Percentiles rank a stretch among this genome's conserved stretches.
Evolutionary conservation across 2,329 filamentous ascomycete species (phyloP).

Genomic region (Ambrosiella xylebori): DNA sequence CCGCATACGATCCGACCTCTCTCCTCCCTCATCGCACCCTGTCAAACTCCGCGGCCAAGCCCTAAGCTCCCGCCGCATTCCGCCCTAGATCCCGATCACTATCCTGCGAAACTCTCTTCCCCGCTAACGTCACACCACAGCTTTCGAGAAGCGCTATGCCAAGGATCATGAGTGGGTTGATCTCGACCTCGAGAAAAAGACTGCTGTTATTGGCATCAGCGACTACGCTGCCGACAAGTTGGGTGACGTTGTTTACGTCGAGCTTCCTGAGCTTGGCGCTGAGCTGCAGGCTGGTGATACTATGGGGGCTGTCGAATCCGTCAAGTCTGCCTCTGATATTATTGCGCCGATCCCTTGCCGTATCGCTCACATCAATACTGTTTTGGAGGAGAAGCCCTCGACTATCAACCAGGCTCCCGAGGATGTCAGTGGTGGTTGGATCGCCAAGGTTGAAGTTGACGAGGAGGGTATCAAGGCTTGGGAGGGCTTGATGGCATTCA

Average conservation of each 20-base stretch:
- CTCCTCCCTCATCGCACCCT: slow-evolving; percentile 1
- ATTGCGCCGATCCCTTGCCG: slow-evolving; percentile 69
- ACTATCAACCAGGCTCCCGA: slow-evolving; percentile 85
- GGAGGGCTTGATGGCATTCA: slow-evolving; percentile 58
- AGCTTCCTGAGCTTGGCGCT: slow-evolving; percentile 60
- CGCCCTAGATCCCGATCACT: not conserved
- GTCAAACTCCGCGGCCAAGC: not conserved
- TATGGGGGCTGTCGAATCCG: slow-evolving; percentile 89
- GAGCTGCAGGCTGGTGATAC: slow-evolving; percentile 61
- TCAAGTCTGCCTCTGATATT: slow-evolving; percentile 97
- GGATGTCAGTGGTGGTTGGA: slow-evolving; percentile 70
- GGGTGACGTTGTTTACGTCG: slow-evolving; percentile 93
- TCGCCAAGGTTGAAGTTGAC: slow-evolving; percentile 68
- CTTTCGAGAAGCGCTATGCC: slow-evolving; percentile 62
- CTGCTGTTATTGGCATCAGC: slow-evolving; percentile 70
- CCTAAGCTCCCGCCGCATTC: not conserved
- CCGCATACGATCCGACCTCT: not conserved
- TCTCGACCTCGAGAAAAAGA: slow-evolving; percentile 63
- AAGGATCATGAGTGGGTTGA: slow-evolving; percentile 98
- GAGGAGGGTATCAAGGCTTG: slow-evolving; percentile 49
- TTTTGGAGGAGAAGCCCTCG: slow-evolving; percentile 68
- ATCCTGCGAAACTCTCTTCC: not conserved
- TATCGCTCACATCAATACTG: slow-evolving; percentile 54
- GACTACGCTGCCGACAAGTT: slow-evolving; percentile 81
- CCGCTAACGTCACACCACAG: not conserved